Evolutionary conservation across 2,329 filamentous ascomycete species (phyloP).

Genomic region (Purpureocillium takamizusanense): DNA sequence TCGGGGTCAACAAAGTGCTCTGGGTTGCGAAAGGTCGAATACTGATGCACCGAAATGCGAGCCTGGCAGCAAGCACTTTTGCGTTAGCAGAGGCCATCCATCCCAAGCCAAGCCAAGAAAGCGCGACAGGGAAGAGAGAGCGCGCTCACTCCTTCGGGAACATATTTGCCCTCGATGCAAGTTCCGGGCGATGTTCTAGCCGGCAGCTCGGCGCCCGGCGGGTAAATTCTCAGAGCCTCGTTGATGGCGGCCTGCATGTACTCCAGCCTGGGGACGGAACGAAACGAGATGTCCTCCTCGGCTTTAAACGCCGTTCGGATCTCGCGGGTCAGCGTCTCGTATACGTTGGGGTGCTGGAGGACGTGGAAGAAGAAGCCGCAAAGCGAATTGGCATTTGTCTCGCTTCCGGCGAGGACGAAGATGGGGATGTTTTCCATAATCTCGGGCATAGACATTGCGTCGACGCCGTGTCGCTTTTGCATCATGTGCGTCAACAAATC

Average conservation of each 20-base stretch:
- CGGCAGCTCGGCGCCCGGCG: conserved; percentile 19
- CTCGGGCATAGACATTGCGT: conserved; percentile 22
- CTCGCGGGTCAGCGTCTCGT: conserved; percentile 25
- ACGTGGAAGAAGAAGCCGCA: conserved; percentile 20
- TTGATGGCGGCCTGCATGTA: conserved; percentile 31
- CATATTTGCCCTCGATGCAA: conserved; percentile 19
- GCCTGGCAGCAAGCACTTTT: conserved; percentile 21
- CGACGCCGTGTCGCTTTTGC: conserved; percentile 16
- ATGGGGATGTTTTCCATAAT: conserved; percentile 14
- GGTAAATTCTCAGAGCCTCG: conserved; percentile 32
- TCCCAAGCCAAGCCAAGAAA: too few relatives aligned
- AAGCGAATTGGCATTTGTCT: conserved; percentile 23
- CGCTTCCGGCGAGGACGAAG: conserved; percentile 20
- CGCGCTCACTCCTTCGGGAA: conserved; percentile 24
- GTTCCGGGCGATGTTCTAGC: conserved; percentile 20
- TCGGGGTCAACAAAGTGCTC: conserved; percentile 35
- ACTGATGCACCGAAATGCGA: conserved; percentile 32
- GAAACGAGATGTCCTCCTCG: conserved; percentile 27
- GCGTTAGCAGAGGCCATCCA: too few relatives aligned
- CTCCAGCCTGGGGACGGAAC: conserved; percentile 16
- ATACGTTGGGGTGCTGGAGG: conserved; percentile 16
- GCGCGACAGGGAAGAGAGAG: too few relatives aligned
- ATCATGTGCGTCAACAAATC: conserved; percentile 18
- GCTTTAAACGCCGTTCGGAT: conserved; percentile 20
- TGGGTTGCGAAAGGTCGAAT: conserved; percentile 32